Evolutionary conservation across 148 eudicot genomes (phyloP).

Genomic region (Camellia sinensis): DNA sequence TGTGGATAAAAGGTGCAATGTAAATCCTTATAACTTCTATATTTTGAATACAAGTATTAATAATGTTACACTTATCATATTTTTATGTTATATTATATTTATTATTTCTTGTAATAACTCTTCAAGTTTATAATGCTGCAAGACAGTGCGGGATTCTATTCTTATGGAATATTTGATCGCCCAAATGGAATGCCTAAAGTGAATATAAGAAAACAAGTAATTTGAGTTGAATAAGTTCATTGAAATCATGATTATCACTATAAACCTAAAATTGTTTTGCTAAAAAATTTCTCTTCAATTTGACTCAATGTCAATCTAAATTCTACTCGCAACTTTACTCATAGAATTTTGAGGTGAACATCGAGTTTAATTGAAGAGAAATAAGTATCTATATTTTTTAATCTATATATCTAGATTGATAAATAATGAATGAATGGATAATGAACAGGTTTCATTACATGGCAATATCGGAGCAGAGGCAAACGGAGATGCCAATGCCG

Average conservation of each 20-base stretch:
- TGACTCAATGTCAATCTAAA: too few species aligned
- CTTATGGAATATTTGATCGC: conserved; percentile 49
- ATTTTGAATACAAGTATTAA: not conserved
- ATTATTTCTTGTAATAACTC: not conserved
- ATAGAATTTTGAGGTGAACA: too few species aligned
- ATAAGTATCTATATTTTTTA: too few species aligned
- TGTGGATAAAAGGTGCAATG: conserved; percentile 46
- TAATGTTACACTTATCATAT: not conserved
- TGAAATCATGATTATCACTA: not conserved
- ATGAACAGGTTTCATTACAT: too few species aligned
- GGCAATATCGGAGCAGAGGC: too few species aligned
- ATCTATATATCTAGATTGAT: too few species aligned
- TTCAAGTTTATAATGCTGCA: conserved; percentile 50
- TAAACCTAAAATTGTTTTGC: not conserved
- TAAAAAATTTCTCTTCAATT: too few species aligned
- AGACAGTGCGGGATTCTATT: conserved; percentile 50
- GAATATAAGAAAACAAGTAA: conserved; percentile 31
- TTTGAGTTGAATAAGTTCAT: not conserved
- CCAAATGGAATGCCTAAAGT: conserved; percentile 38
- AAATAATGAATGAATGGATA: too few species aligned
- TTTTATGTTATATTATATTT: not conserved
- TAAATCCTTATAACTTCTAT: not conserved
- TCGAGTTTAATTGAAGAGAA: too few species aligned
- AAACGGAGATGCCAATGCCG: too few species aligned
- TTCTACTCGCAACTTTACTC: too few species aligned